Evolutionary conservation across 2,329 filamentous ascomycete genomes (phyloP).

Genomic region (Beauveria asiatica): DNA sequence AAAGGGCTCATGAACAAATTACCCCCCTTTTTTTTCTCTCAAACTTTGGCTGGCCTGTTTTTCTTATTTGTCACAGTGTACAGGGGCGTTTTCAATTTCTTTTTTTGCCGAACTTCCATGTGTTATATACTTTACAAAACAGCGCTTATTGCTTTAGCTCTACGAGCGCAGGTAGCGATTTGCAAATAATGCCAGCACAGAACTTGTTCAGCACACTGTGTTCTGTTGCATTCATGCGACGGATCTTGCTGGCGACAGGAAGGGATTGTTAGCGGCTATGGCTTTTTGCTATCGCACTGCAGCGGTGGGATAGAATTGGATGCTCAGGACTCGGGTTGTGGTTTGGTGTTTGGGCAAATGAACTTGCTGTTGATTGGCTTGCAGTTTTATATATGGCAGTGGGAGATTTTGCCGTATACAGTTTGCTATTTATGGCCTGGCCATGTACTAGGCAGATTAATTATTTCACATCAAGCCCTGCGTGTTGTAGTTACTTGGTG

Average conservation of each 20-base stretch:
- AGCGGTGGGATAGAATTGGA: neutral
- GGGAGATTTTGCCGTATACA: neutral
- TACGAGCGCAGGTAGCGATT: neutral
- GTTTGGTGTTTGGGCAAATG: neutral
- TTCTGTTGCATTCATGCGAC: neutral
- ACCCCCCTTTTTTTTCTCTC: neutral
- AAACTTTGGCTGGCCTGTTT: conserved; percentile 1
- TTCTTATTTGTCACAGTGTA: conserved; percentile 6
- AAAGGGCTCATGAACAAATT: neutral
- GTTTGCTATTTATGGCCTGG: neutral
- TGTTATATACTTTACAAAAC: conserved; percentile 7
- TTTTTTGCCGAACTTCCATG: conserved; percentile 1
- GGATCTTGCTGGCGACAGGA: neutral
- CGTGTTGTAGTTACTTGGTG: neutral
- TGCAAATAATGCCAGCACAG: conserved; percentile 1
- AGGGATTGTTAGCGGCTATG: neutral
- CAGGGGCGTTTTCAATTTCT: conserved; percentile 6
- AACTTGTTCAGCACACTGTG: neutral
- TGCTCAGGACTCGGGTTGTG: neutral
- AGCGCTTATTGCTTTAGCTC: conserved; percentile 2
- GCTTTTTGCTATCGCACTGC: neutral
- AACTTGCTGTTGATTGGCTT: neutral
- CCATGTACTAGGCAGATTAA: neutral
- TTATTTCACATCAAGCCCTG: no score
- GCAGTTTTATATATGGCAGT: neutral